Conservation (phyloP, 768 basidiomycete species). For the Mrakia hoshinonis region DNA sequence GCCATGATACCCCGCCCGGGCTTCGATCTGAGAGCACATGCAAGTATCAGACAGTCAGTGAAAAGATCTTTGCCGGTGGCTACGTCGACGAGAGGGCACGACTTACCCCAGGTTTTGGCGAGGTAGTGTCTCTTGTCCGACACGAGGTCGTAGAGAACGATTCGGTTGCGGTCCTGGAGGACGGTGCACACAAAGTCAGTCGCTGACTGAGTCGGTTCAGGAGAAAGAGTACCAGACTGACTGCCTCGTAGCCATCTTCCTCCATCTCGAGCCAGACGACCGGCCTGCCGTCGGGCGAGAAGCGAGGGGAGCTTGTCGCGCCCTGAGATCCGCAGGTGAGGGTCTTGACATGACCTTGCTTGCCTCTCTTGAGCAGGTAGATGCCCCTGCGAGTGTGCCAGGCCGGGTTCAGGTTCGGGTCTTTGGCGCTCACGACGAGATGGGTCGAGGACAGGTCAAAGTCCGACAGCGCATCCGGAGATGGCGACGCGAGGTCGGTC, state of each 20-base stretch:
- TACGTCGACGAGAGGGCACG: slow-evolving; percentile 30
- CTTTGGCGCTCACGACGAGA: slow-evolving; percentile 78
- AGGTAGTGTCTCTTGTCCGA: slow-evolving; percentile 61
- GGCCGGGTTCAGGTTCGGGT: slow-evolving; percentile 64
- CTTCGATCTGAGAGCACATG: background rate
- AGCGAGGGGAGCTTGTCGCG: slow-evolving; percentile 63
- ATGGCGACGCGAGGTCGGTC: slow-evolving; percentile 73
- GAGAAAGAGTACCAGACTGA: background rate
- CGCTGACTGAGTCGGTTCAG: no score
- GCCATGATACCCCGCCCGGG: slow-evolving; percentile 44
- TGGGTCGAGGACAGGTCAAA: slow-evolving; percentile 62
- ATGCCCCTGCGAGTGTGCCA: slow-evolving; percentile 88
- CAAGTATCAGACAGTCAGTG: background rate
- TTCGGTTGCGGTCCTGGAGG: slow-evolving; percentile 40
- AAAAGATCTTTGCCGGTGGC: background rate
- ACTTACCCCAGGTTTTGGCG: slow-evolving; percentile 68
- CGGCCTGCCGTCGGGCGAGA: slow-evolving; percentile 59
- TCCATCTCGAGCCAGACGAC: slow-evolving; percentile 82
- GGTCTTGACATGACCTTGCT: slow-evolving; percentile 33
- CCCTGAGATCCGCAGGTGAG: slow-evolving; percentile 79
- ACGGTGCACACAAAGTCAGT: background rate
- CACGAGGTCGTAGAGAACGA: slow-evolving; percentile 67
- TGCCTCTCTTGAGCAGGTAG: slow-evolving; percentile 32
- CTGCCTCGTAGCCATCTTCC: slow-evolving; percentile 75
- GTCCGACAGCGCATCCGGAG: slow-evolving; percentile 61